Conservation (phyloP, 805 yeast genomes). For the Spathaspora hagerdaliae region DNA sequence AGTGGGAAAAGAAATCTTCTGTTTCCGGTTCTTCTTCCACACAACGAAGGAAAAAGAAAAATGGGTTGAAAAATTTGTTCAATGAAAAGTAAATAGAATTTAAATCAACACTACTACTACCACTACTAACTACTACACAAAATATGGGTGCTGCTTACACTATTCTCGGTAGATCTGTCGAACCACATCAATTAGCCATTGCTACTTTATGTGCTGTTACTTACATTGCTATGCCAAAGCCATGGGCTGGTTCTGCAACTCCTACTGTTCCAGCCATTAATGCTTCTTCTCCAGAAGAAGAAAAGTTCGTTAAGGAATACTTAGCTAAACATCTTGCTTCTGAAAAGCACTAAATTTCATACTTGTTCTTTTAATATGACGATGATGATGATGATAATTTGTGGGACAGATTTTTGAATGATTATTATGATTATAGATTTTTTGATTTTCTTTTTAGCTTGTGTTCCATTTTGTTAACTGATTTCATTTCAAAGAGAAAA, state of each 20-base stretch:
- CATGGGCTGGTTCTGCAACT: slow-evolving; percentile 56
- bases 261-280: slow-evolving; percentile 64
- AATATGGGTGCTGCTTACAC: slow-evolving; percentile 80
- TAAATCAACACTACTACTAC: too few relatives aligned
- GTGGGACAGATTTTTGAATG: too few relatives aligned
- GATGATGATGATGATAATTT: too few relatives aligned
- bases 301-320: slow-evolving; percentile 70
- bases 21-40: not conserved
- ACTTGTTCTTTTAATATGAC: too few relatives aligned
- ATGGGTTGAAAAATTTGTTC: not conserved
- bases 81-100: too few relatives aligned
- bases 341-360: slow-evolving; percentile 22
- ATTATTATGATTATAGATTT: too few relatives aligned
- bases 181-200: slow-evolving; percentile 77
- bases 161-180: slow-evolving; percentile 80
- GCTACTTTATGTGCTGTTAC: slow-evolving; percentile 74
- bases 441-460: too few relatives aligned
- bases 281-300: slow-evolving; percentile 85
- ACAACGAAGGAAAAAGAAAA: not conserved
- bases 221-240: slow-evolving; percentile 65
- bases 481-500: too few relatives aligned
- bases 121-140: too few relatives aligned
- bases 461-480: too few relatives aligned
- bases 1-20: not conserved
- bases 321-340: slow-evolving; percentile 50